phyloP scores from a whole-genome alignment of 495 filamentous ascomycete species.

The Friedmanniomyces endolithicus region DNA sequence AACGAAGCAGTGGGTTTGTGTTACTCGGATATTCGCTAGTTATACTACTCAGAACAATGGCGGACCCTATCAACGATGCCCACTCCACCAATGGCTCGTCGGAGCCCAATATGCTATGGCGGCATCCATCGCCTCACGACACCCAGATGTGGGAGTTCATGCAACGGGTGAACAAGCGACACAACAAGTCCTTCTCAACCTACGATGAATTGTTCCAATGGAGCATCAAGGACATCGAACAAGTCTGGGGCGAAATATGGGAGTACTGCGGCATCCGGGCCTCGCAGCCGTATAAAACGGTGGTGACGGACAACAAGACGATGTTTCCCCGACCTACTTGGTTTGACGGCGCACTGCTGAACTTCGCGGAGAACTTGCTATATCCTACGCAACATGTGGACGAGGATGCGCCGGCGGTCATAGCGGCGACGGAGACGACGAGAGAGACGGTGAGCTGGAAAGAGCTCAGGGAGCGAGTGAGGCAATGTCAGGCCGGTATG shows the following conservation, averaged over 20 bases:
- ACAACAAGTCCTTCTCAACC: constrained; percentile 45
- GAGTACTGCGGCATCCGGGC: constrained; percentile 61
- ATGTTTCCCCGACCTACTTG: constrained; percentile 82
- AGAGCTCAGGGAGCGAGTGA: constrained; percentile 64
- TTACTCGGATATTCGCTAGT: too few relatives aligned
- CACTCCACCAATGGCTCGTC: not conserved
- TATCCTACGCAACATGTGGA: constrained; percentile 52
- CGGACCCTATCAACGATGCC: not conserved
- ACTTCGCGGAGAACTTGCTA: constrained; percentile 87
- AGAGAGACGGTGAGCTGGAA: constrained; percentile 66
- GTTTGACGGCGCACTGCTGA: constrained; percentile 64
- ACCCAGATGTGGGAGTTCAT: constrained; percentile 35
- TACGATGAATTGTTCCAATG: constrained; percentile 68
- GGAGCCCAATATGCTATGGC: constrained; percentile 31
- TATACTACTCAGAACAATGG: not conserved
- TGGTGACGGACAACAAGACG: constrained; percentile 47
- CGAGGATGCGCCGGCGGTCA: constrained; percentile 49
- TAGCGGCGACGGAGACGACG: constrained; percentile 59
- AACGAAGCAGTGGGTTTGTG: too few relatives aligned
- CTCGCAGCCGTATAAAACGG: constrained; percentile 48
- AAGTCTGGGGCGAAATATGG: constrained; percentile 84
- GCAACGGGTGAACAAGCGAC: constrained; percentile 51
- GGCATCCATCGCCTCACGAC: constrained; percentile 34
- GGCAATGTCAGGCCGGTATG: constrained; percentile 57
- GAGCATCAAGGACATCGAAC: constrained; percentile 62